phyloP scores from a whole-genome alignment of 805 yeast species.

The Starmerella etchellsii region DNA sequence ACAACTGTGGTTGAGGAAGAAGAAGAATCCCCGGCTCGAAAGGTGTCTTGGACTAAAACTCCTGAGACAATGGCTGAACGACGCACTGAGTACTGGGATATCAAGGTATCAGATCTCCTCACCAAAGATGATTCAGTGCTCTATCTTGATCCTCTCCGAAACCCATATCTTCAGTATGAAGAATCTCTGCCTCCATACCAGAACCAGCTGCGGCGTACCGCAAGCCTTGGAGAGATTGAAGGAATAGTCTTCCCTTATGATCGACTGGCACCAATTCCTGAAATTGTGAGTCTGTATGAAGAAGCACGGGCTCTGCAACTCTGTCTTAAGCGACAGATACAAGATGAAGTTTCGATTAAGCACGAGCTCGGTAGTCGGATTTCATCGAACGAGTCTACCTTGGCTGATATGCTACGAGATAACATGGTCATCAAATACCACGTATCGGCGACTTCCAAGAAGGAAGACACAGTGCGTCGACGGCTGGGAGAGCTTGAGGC shows the following conservation, averaged over 20 bases:
- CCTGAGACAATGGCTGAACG: no score
- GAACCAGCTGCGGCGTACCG: conserved; percentile 11
- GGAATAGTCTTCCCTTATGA: conserved; percentile 15
- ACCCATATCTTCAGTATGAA: no score
- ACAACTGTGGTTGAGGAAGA: not conserved
- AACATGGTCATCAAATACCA: conserved; percentile 21
- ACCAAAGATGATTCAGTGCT: not conserved
- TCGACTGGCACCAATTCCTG: conserved; percentile 16
- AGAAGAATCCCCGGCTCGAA: not conserved
- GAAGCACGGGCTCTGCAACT: conserved; percentile 15
- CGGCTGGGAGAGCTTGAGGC: conserved; percentile 41
- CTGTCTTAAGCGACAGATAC: conserved; percentile 11
- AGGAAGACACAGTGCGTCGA: conserved; percentile 22
- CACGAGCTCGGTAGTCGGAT: conserved; percentile 10
- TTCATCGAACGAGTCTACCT: conserved; percentile 15
- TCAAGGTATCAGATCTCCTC: no score
- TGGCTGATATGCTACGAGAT: conserved; percentile 19
- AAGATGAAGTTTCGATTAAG: conserved; percentile 5
- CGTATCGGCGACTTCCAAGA: conserved; percentile 17
- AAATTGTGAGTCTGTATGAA: conserved; percentile 10
- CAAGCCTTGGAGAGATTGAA: conserved; percentile 16
- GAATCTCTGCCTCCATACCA: no score
- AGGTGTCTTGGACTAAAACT: no score
- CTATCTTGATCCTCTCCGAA: no score
- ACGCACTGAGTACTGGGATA: not conserved